Evolutionary conservation across 805 yeast species (phyloP).

Genomic region (Kodamaea restingae): DNA sequence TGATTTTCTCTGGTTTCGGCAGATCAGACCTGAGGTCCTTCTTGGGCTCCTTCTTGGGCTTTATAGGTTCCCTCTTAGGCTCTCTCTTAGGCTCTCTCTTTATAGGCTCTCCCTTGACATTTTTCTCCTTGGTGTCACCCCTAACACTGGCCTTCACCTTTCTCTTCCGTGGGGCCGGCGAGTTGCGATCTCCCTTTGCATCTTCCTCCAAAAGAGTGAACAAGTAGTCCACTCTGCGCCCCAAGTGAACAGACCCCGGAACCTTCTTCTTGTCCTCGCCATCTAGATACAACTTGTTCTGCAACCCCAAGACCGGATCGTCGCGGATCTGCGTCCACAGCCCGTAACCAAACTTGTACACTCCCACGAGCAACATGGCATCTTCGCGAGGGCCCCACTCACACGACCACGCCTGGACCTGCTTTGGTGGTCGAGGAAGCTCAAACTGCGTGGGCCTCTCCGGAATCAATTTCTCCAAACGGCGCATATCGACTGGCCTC

Average conservation of each 20-base stretch:
- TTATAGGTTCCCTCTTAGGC: slow-evolving; percentile 7
- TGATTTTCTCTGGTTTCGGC: slow-evolving; percentile 10
- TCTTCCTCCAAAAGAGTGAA: slow-evolving; percentile 62
- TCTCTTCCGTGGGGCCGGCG: slow-evolving; percentile 12
- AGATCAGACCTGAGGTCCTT: slow-evolving; percentile 11
- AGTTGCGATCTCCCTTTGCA: slow-evolving; percentile 16
- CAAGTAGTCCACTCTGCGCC: slow-evolving; percentile 87
- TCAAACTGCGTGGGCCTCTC: slow-evolving; percentile 59
- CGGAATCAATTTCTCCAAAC: slow-evolving; percentile 52
- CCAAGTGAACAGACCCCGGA: slow-evolving; percentile 90
- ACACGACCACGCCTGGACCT: slow-evolving; percentile 88
- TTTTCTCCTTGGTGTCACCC: too few relatives aligned
- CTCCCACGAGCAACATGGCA: slow-evolving; percentile 81
- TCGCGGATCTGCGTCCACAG: slow-evolving; percentile 93
- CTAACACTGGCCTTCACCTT: too few relatives aligned
- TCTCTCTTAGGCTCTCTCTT: too few relatives aligned
- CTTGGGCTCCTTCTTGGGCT: slow-evolving; percentile 17
- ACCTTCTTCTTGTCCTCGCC: slow-evolving; percentile 45
- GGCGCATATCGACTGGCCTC: slow-evolving; percentile 80
- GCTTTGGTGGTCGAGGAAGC: slow-evolving; percentile 62
- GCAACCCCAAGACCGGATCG: slow-evolving; percentile 85
- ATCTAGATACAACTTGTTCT: slow-evolving; percentile 76
- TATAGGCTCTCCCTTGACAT: slow-evolving; percentile 7
- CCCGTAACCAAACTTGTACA: slow-evolving; percentile 90
- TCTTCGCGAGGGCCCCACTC: slow-evolving; percentile 84